Conservation (phyloP, 257 asterid genomes). For the Nicotiana undulata region DNA sequence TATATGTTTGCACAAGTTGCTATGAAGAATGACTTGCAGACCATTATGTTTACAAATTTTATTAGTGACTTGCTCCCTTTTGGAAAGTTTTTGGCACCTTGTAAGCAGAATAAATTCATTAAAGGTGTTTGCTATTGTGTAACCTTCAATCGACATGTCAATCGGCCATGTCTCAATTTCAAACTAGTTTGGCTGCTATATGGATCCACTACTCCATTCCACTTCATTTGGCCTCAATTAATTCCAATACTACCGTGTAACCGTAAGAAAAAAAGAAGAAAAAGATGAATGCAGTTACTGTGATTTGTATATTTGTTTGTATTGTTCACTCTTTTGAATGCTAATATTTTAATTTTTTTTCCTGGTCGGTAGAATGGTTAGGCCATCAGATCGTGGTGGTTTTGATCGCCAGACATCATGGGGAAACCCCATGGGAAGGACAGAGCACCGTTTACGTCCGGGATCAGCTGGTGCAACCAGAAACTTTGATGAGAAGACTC, state of each 20-base stretch:
- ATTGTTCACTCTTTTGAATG: not conserved
- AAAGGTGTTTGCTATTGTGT: not conserved
- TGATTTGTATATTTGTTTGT: not conserved
- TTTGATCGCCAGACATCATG: constrained; percentile 61
- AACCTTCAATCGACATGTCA: not conserved
- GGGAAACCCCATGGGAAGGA: constrained; percentile 63
- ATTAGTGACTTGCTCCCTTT: not conserved
- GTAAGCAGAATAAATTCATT: not conserved
- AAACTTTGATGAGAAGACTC: constrained; percentile 63
- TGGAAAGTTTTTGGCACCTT: not conserved
- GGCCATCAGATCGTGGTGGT: constrained; percentile 58
- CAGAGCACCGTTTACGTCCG: constrained; percentile 67
- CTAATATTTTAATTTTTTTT: not conserved
- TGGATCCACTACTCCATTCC: not conserved
- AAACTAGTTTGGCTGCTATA: not conserved
- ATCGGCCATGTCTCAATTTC: not conserved
- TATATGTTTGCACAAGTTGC: not conserved
- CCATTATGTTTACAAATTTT: not conserved
- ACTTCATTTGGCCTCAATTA: not conserved
- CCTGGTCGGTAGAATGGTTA: constrained; percentile 42
- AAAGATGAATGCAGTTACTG: not conserved
- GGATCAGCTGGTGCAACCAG: constrained; percentile 71
- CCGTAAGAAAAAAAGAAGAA: not conserved
- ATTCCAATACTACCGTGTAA: not conserved
- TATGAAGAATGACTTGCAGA: not conserved